Base-by-base conservation (phyloP, 805 yeast genomes). In the Brettanomyces sp. region DNA sequence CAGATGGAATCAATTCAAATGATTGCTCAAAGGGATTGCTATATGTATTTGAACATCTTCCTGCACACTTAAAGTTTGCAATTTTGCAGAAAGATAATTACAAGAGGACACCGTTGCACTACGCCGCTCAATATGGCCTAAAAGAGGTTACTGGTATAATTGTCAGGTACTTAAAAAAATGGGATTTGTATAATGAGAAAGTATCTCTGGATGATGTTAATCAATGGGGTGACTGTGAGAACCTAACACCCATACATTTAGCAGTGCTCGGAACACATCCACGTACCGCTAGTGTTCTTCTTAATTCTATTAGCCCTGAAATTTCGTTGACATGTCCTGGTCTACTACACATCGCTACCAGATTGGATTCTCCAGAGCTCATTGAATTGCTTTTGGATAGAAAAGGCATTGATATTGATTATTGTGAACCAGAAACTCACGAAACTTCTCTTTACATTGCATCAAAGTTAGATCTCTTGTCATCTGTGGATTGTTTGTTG, bases 371-470 rank as follows among this genome's bases (percentile, higher is more conserved):
- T 4, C 72, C 77, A 1, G 74, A 70, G 3, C 69, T 89, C 14
- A 62, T 87, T 33, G 64, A 66, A 12, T 68, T 73, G 1, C 65
- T 90, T 18, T 57, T 86, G 23, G 61, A 63, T 9, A 70, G 76
- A 42, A 71, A 79, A 21, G 80, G 82, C 1, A 74, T 85, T 41
- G 77, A 82, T 52, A 69, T 88, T 38, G 70, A 90, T 61, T 40
- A 42, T 13, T 82, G 68, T 54, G 70, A 72, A 25, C 87, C 83
- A 50, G 60, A 62, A 3, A 80, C 77, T 32, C 73, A 70, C 43
- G 98, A 91, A 60, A 84, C 97, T 1, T 81, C 95, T 0, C 67
- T 91, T n/a, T 89, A 83, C 59, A 71, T 85, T 45, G 90, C 96
- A 4, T 66, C 89, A 1, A 86, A 83, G 59, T 64, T 80, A 57